Percentiles rank a stretch among this genome's conserved stretches.
These are phyloP conservation scores for Umbilicus rupestris DNA, from an alignment of 164 flowering plant genomes.

Conservation along the genomic window DNA sequence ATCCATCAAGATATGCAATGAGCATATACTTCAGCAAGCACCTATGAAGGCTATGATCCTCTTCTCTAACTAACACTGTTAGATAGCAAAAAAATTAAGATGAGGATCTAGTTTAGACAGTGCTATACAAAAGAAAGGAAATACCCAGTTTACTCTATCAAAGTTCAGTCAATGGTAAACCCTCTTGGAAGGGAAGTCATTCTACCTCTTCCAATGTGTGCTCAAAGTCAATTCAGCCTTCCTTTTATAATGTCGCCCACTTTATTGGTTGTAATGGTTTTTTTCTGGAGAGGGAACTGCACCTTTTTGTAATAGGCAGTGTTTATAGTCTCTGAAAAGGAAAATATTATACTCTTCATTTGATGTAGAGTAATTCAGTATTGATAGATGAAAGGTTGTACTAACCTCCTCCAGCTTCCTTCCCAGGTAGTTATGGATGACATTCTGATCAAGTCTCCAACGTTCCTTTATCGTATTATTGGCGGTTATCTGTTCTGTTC, in stretches of 20 bases:
- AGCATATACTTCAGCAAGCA: conserved; percentile 68
- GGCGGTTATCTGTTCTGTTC: too few relatives aligned
- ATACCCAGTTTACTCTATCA: neutral
- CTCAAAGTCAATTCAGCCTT: neutral
- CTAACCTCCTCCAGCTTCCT: too few relatives aligned
- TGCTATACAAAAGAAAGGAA: neutral
- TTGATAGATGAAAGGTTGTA: too few relatives aligned
- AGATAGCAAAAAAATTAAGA: neutral
- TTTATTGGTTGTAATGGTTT: neutral
- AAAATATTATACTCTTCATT: too few relatives aligned
- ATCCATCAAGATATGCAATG: conserved; percentile 91
- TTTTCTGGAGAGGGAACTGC: neutral
- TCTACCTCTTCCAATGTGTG: neutral
- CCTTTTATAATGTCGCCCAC: neutral
- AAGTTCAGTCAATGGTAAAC: neutral
- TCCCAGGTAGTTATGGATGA: too few relatives aligned
- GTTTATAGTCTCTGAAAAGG: neutral
- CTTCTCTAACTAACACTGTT: neutral
- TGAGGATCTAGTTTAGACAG: conserved; percentile 1
- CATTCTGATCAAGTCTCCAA: too few relatives aligned
- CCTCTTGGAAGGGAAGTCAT: too few relatives aligned
- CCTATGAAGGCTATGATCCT: conserved; percentile 21
- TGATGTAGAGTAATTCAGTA: too few relatives aligned
- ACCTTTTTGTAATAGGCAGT: neutral
- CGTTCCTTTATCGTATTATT: too few relatives aligned